Evolutionary conservation across 192 early-diverging fungal genomes (phyloP).

Genomic region (Pilobolus umbonatus): DNA sequence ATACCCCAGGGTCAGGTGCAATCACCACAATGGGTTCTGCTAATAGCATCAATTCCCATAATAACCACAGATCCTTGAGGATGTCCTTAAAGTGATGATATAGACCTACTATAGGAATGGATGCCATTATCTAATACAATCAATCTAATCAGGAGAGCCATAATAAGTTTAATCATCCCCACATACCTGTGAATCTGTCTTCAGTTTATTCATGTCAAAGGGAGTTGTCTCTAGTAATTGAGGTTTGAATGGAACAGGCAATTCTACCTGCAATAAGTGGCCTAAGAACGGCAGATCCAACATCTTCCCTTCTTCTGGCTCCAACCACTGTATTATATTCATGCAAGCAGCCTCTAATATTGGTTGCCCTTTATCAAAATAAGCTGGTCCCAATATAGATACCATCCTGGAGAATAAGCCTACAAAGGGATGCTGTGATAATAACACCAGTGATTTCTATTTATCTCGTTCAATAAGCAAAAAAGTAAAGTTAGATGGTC

Average conservation of each 20-base stretch:
- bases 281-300: constrained; percentile 74
- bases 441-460: constrained; percentile 79
- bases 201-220: constrained; percentile 61
- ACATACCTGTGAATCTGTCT: constrained; percentile 58
- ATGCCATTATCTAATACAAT: constrained; percentile 51
- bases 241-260: constrained; percentile 59
- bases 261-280: constrained; percentile 59
- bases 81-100: constrained; percentile 76
- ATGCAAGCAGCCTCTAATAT: constrained; percentile 79
- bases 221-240: constrained; percentile 70
- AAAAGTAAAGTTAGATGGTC: background rate
- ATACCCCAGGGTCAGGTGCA: constrained; percentile 82
- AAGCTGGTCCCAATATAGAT: constrained; percentile 68
- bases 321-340: constrained; percentile 71
- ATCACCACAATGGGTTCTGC: constrained; percentile 88
- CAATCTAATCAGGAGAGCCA: background rate
- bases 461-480: background rate
- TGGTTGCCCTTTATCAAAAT: constrained; percentile 73
- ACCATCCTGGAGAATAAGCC: constrained; percentile 80
- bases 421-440: constrained; percentile 85
- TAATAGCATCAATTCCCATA: constrained; percentile 93
- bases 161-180: background rate
- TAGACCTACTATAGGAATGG: constrained; percentile 60
- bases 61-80: constrained; percentile 79
- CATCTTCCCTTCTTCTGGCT: constrained; percentile 55